phyloP scores from a whole-genome alignment of 345 rosid genomes.

The Corymbia maculata region DNA sequence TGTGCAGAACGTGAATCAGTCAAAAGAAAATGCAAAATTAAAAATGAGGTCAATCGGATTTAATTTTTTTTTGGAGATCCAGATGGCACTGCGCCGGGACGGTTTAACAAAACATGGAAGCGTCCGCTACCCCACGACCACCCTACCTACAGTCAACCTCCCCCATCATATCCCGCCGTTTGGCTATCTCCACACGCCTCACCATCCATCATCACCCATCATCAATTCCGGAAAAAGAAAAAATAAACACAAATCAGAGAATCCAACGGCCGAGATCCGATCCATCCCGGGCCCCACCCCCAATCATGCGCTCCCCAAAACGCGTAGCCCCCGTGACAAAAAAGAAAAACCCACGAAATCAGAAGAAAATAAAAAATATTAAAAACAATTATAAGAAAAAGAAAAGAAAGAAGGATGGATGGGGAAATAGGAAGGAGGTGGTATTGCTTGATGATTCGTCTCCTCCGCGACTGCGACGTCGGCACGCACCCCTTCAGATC shows the following conservation, averaged over 20 bases:
- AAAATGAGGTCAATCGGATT: neutral
- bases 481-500: neutral
- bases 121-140: neutral
- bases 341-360: neutral
- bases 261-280: neutral
- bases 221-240: accelerated
- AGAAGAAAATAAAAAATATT: neutral
- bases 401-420: neutral
- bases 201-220: neutral
- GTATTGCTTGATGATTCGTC: neutral
- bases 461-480: neutral
- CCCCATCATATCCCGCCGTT: neutral
- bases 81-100: neutral
- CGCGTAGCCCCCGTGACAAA: neutral
- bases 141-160: neutral
- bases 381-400: neutral
- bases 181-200: neutral
- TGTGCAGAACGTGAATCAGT: neutral
- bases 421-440: neutral
- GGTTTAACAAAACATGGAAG: neutral
- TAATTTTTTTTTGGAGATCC: neutral
- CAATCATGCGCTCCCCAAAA: neutral
- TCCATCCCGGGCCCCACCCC: neutral
- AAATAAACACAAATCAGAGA: neutral
- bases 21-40: neutral